Evolutionary conservation across 192 early-diverging fungal genomes (phyloP), one percentile per base, ranked within the genome.

Genomic region (Podila minutissima): DNA sequence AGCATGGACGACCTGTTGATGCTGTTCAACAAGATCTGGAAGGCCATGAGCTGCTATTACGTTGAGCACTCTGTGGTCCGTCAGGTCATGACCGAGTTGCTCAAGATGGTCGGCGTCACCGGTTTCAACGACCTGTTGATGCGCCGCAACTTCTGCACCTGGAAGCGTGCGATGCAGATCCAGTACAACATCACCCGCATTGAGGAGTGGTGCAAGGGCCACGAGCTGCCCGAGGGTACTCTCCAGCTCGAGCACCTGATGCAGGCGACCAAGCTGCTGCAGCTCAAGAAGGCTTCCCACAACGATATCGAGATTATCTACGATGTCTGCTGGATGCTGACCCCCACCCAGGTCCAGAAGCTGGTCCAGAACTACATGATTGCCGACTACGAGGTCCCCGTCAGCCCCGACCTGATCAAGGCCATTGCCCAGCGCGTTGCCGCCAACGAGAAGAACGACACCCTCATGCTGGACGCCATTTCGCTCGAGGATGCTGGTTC

Each of bases 161-260:
- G 97, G 96, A 98, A 99, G 85, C 93, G 98, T 75, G 91, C 91
- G 29, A 96, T 97, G 90, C 98, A 99, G 89, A 97, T 99, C 74
- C 97, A 99, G 87, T 99, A 98, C 87, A 99, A 99, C 69, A 92
- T 99, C 57, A 94, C 95, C 4, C 90, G 97, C 24, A 91, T 99
- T 69, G 96, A 98, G 83, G 98, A 99, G 82, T 99, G 98, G 98
- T 99, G 97, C 91, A 97, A 97, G 83, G 91, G 93, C 24, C 96
- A 99, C 82, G 93, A 92, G 41, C 93, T 98, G 22, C 88, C 93
- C 31, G 98, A 99, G 82, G 91, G 92, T 48, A 92, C 89, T 3
- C 86, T 97, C 66, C 96, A 99, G 75, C 84, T 97, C 5, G 97
- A 99, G 77, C 95, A 96, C 68, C 84, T 99, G 66, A 89, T 97